Base-by-base conservation (phyloP, 2,329 filamentous ascomycete genomes). In the Exophiala xenobiotica region DNA sequence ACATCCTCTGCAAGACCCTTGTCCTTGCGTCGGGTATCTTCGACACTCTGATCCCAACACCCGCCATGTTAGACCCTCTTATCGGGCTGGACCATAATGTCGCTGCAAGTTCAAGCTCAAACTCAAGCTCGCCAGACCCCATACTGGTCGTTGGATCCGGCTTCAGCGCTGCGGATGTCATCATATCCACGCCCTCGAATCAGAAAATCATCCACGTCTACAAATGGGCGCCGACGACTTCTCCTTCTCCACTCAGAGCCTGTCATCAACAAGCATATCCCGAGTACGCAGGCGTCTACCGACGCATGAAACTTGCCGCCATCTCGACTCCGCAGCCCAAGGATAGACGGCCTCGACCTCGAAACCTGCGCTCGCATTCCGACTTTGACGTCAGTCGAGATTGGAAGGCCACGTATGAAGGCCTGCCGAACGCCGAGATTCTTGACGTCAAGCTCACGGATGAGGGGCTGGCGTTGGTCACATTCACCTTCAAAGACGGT, bases 251-350 rank as follows among this genome's bases (percentile, higher is more conserved):
- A 2, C 65, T 84, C 9, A 75, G 77, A 16, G 74, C 75, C 29
- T 83, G 81, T 52, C 81, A 84, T 60, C 76, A 79, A 40, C 75
- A 78, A 38, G 80, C 80, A 23, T 84, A 84, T 60, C 80, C 81
- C 0, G 81, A 83, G 55, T 84, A 84, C 61, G 80, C 81, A 1
- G 73, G 75, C 6, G 71, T 84, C 1, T 83, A 84, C 57, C 73
- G 78, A 11, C 69, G 78, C 35, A 83, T 84, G 81, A 83, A 81
- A 64, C 69, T 75, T 6, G 75, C 78, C 14, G 69, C 68, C 3
- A 50, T 68, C 22, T 55, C 63, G 16, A 58, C 58, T 26, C 43
- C 55, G 22, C 19, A 58, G 3, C 39, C 33, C 4, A 53, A 60
- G 31, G 54, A 47, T 20, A 64, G 62, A 41, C 66, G 62, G 38